Conservation (phyloP, 2,329 filamentous ascomycete genomes). For the Juglanconis oblonga region DNA sequence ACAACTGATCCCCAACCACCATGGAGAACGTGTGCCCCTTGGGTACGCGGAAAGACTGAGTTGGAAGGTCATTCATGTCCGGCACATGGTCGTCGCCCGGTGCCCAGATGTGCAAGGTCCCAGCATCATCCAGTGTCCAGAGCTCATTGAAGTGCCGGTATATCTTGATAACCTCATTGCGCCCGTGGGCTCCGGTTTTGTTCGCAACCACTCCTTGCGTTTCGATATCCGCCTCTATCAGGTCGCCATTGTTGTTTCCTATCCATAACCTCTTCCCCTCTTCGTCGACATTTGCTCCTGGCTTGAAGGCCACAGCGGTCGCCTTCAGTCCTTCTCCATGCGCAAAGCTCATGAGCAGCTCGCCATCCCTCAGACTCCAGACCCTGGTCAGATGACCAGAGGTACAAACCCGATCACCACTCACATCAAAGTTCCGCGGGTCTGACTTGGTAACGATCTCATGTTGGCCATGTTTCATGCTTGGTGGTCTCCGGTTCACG, state of each 20-base stretch:
- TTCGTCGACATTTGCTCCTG: constrained; percentile 70
- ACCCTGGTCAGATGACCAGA: constrained; percentile 83
- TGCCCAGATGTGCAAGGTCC: constrained; percentile 82
- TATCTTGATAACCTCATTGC: constrained; percentile 78
- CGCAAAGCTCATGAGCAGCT: constrained; percentile 73
- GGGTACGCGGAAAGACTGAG: constrained; percentile 72
- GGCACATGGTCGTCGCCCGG: constrained; percentile 70
- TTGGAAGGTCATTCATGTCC: constrained; percentile 68
- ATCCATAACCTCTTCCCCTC: constrained; percentile 86
- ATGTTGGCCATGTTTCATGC: constrained; percentile 65
- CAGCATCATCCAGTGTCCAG: constrained; percentile 91
- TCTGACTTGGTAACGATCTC: constrained; percentile 86
- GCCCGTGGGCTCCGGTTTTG: constrained; percentile 70
- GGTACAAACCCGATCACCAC: constrained; percentile 82
- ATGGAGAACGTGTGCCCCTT: constrained; percentile 86
- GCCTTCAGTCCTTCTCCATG: constrained; percentile 85
- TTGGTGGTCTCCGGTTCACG: constrained; percentile 79
- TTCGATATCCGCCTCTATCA: constrained; percentile 82
- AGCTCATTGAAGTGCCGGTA: constrained; percentile 83
- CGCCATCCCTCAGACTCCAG: constrained; percentile 82
- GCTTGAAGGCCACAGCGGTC: constrained; percentile 81
- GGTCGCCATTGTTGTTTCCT: constrained; percentile 81
- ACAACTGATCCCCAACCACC: constrained; percentile 78
- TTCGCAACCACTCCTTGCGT: constrained; percentile 68
- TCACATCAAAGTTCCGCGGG: constrained; percentile 80